Base-by-base conservation (phyloP, 1,139 yeast genomes). In the Zygosaccharomyces sapae region DNA sequence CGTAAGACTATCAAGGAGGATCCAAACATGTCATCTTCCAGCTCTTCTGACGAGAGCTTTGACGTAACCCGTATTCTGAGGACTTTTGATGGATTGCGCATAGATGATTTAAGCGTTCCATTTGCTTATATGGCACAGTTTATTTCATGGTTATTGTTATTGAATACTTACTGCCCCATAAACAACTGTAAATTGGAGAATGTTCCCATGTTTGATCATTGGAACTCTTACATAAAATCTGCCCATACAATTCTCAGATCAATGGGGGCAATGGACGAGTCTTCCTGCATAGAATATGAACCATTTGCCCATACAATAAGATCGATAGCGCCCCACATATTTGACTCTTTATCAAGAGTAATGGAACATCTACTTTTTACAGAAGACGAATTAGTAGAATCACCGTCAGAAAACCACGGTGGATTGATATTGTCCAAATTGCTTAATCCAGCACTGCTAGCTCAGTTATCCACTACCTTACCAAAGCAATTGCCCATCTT, bases 141-240 rank as follows among this genome's bases (percentile, higher is more conserved):
- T 1, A 38, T 80, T 4, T 69, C 81, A 0, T 71, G 80, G 50
- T 52, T 75, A 18, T 62, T 80, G 29, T 52, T 70, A 1, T 51
- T 75, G 1, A 54, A 75, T 46, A 58, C 68, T 47, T 46, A 59
- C 2, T 58, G 67, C 13, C 61, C 70, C 1, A 57, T 59, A 8
- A 57, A 56, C 38, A 58, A 69, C 12, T 52, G 63, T 19, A 46
- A 41, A 34, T 38, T 56, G 3, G 45, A 51, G 8, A 49, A 46
- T 44, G 24, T 58, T 48, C 16, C 48, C 2, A 44, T 49, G 4
- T 47, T 51, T 5, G 39, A 44, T 0, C 44, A 56, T 2, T 62
- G 66, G 58, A 46, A 54, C 2, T 18, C 46, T 3, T 69, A 59
- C 53, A 61, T 62, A 45, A 25, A 39, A 2, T 51, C 60, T 37